Evolutionary conservation across 371 early-diverging fungal genomes (phyloP).

Genomic region (Amoeboaphelidium protococcarum): DNA sequence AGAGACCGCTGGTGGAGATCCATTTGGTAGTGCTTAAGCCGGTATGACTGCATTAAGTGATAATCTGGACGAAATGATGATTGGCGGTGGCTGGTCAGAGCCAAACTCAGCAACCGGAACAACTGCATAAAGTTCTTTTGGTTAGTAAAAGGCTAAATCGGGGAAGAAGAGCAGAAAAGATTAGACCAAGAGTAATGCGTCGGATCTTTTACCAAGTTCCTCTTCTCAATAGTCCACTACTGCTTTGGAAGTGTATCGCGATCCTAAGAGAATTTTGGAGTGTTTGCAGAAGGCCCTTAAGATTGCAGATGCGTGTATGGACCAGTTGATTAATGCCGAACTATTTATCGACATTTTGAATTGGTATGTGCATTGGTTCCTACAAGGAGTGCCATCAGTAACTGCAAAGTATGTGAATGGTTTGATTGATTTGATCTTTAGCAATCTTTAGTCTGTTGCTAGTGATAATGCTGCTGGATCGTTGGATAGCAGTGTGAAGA

Average conservation of each 20-base stretch:
- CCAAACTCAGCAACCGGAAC: too few species aligned
- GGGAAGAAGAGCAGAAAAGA: slow-evolving; percentile 7
- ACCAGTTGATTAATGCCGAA: slow-evolving; percentile 45
- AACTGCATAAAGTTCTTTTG: too few species aligned
- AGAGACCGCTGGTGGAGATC: slow-evolving; percentile 13
- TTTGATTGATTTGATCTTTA: slow-evolving; percentile 51
- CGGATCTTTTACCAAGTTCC: too few species aligned
- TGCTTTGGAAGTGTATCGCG: slow-evolving; percentile 23
- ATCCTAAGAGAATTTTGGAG: slow-evolving; percentile 51
- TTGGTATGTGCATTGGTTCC: slow-evolving; percentile 60
- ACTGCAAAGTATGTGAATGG: slow-evolving; percentile 61
- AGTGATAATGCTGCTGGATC: not conserved
- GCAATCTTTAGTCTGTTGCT: slow-evolving; percentile 10
- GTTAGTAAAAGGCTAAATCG: slow-evolving; percentile 6
- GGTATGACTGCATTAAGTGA: too few species aligned
- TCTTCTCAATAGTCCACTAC: too few species aligned
- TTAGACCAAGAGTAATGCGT: too few species aligned
- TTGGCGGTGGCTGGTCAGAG: too few species aligned
- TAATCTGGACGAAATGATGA: too few species aligned
- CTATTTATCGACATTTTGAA: slow-evolving; percentile 74
- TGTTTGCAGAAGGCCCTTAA: slow-evolving; percentile 66
- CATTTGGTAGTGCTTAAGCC: slow-evolving; percentile 4
- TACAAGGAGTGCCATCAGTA: slow-evolving; percentile 46
- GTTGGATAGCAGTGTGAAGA: too few species aligned
- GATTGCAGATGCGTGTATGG: slow-evolving; percentile 68